phyloP scores from a whole-genome alignment of 208 protist genomes.

The Crithidia acanthocephali region DNA sequence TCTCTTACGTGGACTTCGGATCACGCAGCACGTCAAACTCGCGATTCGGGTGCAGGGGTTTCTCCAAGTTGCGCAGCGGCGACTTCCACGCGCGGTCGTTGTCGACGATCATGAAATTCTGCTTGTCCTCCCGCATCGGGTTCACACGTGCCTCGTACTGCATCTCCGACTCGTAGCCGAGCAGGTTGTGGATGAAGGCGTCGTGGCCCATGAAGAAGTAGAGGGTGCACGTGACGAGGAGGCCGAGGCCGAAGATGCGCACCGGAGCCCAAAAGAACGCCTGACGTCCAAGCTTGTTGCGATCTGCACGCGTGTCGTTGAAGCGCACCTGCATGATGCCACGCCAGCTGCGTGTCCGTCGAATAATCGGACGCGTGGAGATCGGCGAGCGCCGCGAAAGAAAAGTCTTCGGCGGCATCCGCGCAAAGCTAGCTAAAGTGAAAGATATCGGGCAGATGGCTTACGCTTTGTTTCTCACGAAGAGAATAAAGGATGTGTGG shows the following conservation, averaged over 20 bases:
- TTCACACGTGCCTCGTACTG: slow-evolving; percentile 88
- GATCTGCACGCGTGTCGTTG: slow-evolving; percentile 78
- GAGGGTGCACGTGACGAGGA: slow-evolving; percentile 42
- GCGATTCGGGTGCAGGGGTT: slow-evolving; percentile 66
- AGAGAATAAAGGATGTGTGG: no score
- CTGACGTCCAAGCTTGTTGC: slow-evolving; percentile 59
- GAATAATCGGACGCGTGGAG: slow-evolving; percentile 67
- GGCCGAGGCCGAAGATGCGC: slow-evolving; percentile 74
- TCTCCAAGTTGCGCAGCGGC: slow-evolving; percentile 76
- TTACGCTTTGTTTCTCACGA: no score
- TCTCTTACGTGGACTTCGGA: slow-evolving; percentile 56
- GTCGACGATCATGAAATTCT: slow-evolving; percentile 54
- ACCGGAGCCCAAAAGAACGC: slow-evolving; percentile 77
- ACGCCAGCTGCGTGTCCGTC: slow-evolving; percentile 88
- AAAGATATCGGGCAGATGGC: no score
- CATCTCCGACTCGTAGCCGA: slow-evolving; percentile 93
- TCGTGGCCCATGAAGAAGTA: slow-evolving; percentile 87
- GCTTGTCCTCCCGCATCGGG: slow-evolving; percentile 35
- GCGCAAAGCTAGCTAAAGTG: no score
- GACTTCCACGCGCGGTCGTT: slow-evolving; percentile 74
- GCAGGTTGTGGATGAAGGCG: slow-evolving; percentile 77
- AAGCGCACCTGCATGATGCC: slow-evolving; percentile 92
- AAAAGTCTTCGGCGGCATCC: slow-evolving; percentile 1
- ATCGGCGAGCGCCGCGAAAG: slow-evolving; percentile 33
- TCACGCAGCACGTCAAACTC: slow-evolving; percentile 85